Conservation (phyloP, 1,284 basidiomycete species). For the Ustilago cynodontis region DNA sequence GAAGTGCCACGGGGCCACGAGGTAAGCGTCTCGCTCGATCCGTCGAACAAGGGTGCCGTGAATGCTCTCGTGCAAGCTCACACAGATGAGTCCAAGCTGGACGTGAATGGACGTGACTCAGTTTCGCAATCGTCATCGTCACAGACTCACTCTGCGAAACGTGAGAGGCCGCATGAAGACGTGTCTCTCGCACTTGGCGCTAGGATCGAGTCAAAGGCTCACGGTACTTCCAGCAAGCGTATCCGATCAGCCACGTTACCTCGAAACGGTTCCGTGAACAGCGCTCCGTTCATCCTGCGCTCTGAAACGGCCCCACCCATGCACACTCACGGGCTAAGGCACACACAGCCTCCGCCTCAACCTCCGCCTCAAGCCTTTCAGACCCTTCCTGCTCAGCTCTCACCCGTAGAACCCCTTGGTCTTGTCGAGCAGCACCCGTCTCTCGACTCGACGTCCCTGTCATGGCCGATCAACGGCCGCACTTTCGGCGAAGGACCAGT, state of each 20-base stretch:
- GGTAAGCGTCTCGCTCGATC: not conserved
- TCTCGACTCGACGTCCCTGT: not conserved
- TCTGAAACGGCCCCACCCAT: conserved; percentile 18
- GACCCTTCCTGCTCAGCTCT: not conserved
- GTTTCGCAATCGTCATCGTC: not conserved
- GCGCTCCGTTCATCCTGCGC: conserved; percentile 1
- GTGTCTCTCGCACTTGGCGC: not conserved
- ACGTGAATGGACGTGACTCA: not conserved
- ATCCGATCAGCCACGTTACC: conserved; percentile 21
- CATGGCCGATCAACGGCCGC: not conserved
- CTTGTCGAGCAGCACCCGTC: not conserved
- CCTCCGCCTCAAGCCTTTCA: not conserved
- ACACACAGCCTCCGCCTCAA: not conserved
- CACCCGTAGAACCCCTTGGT: not conserved
- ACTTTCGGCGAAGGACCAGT: not conserved
- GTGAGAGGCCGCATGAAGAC: not conserved
- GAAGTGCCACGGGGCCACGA: not conserved
- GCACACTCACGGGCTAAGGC: not conserved
- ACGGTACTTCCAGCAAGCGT: conserved; percentile 5
- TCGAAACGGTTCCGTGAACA: not conserved
- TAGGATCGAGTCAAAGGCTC: not conserved
- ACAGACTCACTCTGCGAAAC: not conserved
- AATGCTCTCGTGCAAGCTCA: not conserved
- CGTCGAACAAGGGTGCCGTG: not conserved
- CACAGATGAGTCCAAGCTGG: not conserved